phyloP scores from a whole-genome alignment of 805 yeast species.

The Gaillardinia entomophila region DNA sequence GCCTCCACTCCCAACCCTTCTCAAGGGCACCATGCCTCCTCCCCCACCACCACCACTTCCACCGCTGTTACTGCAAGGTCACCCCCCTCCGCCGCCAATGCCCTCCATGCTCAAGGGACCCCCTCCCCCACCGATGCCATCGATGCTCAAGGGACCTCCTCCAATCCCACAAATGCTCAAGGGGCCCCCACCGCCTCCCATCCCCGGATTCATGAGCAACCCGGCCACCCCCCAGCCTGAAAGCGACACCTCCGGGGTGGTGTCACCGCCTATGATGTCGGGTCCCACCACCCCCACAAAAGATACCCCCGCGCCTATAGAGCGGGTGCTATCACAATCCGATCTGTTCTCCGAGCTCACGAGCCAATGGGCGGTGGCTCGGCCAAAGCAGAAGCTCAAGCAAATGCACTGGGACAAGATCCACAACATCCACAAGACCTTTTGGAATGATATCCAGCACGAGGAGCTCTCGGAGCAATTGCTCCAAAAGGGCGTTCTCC shows the following conservation, averaged over 20 bases:
- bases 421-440: constrained; percentile 76
- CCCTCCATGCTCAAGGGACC: no score
- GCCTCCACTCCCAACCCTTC: constrained; percentile 5
- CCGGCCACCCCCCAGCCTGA: not conserved
- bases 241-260: not conserved
- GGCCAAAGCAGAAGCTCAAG: constrained; percentile 75
- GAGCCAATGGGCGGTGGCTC: constrained; percentile 4
- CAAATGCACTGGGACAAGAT: constrained; percentile 97
- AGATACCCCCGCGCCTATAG: not conserved
- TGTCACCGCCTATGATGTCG: not conserved
- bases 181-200: not conserved
- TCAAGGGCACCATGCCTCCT: constrained; percentile 1
- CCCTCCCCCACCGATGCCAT: constrained; percentile 5
- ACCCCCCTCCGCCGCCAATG: constrained; percentile 1
- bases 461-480: constrained; percentile 56
- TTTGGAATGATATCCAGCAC: constrained; percentile 72
- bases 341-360: not conserved
- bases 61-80: not conserved
- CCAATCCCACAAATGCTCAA: not conserved
- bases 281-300: not conserved
- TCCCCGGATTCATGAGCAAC: not conserved
- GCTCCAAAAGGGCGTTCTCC: constrained; percentile 70
- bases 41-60: constrained; percentile 6
- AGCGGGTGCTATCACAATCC: not conserved
- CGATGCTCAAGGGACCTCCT: no score